Evolutionary conservation across 1,284 basidiomycete species (phyloP).

Genomic region (Athelia psychrophila): DNA sequence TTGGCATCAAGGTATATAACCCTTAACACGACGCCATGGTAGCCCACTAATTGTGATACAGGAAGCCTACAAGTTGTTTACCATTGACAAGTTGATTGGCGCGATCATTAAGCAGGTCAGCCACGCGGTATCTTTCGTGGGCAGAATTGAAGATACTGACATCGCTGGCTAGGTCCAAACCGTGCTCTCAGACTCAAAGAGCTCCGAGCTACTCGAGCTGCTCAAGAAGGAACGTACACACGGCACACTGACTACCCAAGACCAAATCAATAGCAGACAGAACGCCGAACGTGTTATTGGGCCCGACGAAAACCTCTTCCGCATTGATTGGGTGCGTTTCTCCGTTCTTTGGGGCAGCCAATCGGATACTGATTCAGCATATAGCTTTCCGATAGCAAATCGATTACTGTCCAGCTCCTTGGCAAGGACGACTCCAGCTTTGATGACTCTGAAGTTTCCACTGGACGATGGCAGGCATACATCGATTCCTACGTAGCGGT

Average conservation of each 20-base stretch:
- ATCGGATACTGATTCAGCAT: conserved; percentile 9
- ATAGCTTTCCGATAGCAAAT: conserved; percentile 69
- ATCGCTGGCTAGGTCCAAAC: conserved; percentile 60
- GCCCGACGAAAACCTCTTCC: conserved; percentile 89
- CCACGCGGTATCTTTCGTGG: conserved; percentile 12
- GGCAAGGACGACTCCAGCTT: conserved; percentile 87
- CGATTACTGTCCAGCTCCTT: conserved; percentile 82
- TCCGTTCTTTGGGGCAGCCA: not conserved
- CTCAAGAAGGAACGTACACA: conserved; percentile 77
- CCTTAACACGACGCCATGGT: not conserved
- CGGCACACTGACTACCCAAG: conserved; percentile 66
- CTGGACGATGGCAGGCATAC: conserved; percentile 87
- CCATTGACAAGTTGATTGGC: conserved; percentile 89
- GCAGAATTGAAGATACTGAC: conserved; percentile 6
- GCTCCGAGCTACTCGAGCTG: conserved; percentile 80
- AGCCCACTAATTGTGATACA: conserved; percentile 19
- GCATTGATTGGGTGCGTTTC: conserved; percentile 83
- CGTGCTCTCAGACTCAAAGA: conserved; percentile 77
- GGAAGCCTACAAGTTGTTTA: conserved; percentile 85
- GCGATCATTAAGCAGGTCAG: conserved; percentile 83
- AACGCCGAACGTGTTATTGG: conserved; percentile 83
- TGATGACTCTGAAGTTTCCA: conserved; percentile 82
- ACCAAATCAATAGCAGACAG: conserved; percentile 83
- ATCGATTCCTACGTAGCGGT: conserved; percentile 87
- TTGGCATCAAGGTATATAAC: conserved; percentile 68